phyloP scores from a whole-genome alignment of 352 stramenopile species.

The Peronospora belbahrii region DNA sequence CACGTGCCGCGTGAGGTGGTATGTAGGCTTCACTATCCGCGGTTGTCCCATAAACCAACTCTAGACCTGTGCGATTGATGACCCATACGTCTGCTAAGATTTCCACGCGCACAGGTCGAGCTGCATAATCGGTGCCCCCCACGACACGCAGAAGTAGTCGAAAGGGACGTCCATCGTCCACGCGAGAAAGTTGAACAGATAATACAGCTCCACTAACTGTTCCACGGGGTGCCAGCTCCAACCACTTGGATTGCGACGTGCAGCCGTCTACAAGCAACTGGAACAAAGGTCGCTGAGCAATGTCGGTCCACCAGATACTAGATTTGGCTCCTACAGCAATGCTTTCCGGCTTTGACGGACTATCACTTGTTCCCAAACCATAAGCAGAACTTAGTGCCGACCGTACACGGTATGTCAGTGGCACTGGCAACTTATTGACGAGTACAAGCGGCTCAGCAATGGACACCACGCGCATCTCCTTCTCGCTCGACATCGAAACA shows the following conservation, averaged over 20 bases:
- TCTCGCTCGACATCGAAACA: constrained; percentile 53
- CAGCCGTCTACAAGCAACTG: constrained; percentile 61
- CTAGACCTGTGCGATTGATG: constrained; percentile 71
- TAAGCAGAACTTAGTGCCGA: constrained; percentile 34
- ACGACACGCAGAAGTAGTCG: constrained; percentile 62
- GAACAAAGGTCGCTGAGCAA: constrained; percentile 59
- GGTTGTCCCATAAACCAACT: constrained; percentile 67
- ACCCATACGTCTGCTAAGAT: constrained; percentile 64
- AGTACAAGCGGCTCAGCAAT: constrained; percentile 67
- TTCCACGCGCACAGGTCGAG: constrained; percentile 27
- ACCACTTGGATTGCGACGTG: constrained; percentile 47
- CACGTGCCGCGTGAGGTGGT: constrained; percentile 39
- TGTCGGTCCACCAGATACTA: constrained; percentile 73
- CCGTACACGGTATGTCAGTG: constrained; percentile 46
- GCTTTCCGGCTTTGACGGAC: constrained; percentile 24
- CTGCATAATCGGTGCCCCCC: constrained; percentile 14
- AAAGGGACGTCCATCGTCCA: constrained; percentile 51
- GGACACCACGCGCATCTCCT: constrained; percentile 55
- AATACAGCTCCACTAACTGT: constrained; percentile 46
- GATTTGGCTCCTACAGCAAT: constrained; percentile 52
- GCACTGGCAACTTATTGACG: constrained; percentile 72
- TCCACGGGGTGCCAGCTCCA: constrained; percentile 45
- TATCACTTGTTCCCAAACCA: constrained; percentile 23
- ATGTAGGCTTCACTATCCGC: constrained; percentile 54
- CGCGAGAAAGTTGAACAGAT: constrained; percentile 48